Conservation (phyloP, 2,329 filamentous ascomycete species). For the Arthroderma sp. region DNA sequence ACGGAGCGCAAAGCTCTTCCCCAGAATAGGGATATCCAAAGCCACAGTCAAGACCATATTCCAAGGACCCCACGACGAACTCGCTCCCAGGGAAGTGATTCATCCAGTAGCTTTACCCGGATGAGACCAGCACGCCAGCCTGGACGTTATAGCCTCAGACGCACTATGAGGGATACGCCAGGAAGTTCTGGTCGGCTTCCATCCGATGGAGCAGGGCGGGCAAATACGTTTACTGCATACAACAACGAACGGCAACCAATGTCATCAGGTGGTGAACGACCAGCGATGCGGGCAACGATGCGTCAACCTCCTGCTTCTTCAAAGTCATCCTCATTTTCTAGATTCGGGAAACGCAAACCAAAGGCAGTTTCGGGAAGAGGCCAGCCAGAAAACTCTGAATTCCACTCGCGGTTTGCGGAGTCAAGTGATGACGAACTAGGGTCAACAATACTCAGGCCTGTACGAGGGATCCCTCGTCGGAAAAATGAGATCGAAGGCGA, state of each 20-base stretch:
- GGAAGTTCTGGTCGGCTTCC: slow-evolving; percentile 19
- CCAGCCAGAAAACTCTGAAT: slow-evolving; percentile 25
- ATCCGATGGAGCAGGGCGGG: too few relatives aligned
- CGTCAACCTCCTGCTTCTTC: slow-evolving; percentile 32
- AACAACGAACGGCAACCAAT: slow-evolving; percentile 32
- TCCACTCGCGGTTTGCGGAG: slow-evolving; percentile 53
- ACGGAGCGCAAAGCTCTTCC: too few relatives aligned
- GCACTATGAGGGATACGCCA: slow-evolving; percentile 53
- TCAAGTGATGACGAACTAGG: slow-evolving; percentile 60
- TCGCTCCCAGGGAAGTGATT: slow-evolving; percentile 54
- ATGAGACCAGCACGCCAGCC: slow-evolving; percentile 36
- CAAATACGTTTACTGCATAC: slow-evolving; percentile 10
- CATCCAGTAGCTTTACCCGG: slow-evolving; percentile 65
- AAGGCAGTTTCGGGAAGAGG: slow-evolving; percentile 12
- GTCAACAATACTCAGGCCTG: slow-evolving; percentile 34
- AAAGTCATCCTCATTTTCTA: slow-evolving; percentile 28
- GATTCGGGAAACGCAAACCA: slow-evolving; percentile 24
- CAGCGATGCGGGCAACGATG: slow-evolving; percentile 35
- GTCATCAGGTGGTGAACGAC: slow-evolving; percentile 29
- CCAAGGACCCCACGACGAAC: slow-evolving; percentile 33
- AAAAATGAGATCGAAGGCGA: slow-evolving; percentile 48
- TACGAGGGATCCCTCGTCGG: slow-evolving; percentile 48
- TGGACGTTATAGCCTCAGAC: slow-evolving; percentile 49
- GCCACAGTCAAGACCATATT: too few relatives aligned
- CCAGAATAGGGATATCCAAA: too few relatives aligned